A percentile compares a stretch with the other conserved stretches of the same genome.
Conservation (phyloP, 1,284 basidiomycete species). For the Moniliophthora roreri region DNA sequence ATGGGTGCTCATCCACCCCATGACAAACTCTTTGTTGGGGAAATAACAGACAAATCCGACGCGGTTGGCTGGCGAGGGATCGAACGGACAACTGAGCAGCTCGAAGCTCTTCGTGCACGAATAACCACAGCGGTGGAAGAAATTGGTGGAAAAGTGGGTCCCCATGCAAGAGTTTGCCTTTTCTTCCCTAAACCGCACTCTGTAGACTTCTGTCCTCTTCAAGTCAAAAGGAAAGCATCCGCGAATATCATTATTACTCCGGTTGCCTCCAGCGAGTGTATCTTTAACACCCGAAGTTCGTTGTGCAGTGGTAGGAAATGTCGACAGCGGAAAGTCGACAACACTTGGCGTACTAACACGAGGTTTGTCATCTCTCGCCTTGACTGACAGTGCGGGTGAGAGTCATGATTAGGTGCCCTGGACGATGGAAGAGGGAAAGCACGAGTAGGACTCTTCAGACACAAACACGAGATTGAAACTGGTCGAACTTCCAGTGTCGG, state of each 20-base stretch:
- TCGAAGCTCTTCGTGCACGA: slow-evolving; percentile 44
- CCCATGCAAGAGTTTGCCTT: neutral
- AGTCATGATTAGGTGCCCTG: slow-evolving; percentile 60
- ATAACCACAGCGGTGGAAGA: slow-evolving; percentile 59
- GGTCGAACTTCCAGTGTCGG: slow-evolving; percentile 95
- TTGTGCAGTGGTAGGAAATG: slow-evolving; percentile 94
- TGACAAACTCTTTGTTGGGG: slow-evolving; percentile 51
- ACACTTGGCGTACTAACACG: slow-evolving; percentile 86
- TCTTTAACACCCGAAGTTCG: slow-evolving; percentile 84
- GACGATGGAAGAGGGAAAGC: slow-evolving; percentile 96
- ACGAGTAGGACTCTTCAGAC: slow-evolving; percentile 90
- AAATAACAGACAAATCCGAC: slow-evolving; percentile 36
- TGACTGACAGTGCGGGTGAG: slow-evolving; percentile 24
- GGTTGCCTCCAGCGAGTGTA: slow-evolving; percentile 71
- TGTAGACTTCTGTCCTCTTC: slow-evolving; percentile 57
- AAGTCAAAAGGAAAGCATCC: slow-evolving; percentile 45
- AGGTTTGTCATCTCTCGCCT: slow-evolving; percentile 37
- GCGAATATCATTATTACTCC: slow-evolving; percentile 58
- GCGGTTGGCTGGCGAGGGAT: slow-evolving; percentile 55
- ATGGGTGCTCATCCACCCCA: slow-evolving; percentile 64
- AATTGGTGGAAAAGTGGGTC: slow-evolving; percentile 68
- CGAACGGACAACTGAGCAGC: slow-evolving; percentile 46
- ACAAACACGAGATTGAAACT: slow-evolving; percentile 97
- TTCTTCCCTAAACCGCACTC: slow-evolving; percentile 5
- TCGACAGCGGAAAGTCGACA: slow-evolving; percentile 93